Conservation (phyloP, 371 early-diverging fungal genomes). For the Mucor racemosus region DNA sequence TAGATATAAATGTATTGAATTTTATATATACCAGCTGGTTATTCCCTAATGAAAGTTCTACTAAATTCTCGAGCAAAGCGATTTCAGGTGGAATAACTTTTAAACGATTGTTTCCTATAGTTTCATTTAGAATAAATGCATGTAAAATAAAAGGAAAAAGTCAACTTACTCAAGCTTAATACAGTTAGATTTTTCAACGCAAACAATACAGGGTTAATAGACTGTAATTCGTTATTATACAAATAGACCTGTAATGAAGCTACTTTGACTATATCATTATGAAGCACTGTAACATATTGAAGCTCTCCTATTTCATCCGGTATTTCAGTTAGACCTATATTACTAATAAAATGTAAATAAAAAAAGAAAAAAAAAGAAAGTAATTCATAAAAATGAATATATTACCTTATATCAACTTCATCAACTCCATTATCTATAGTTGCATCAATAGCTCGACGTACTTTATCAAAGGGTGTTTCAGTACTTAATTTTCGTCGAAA, state of each 20-base stretch:
- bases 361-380: background rate
- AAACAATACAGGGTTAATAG: slow-evolving; percentile 50
- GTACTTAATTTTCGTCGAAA: slow-evolving; percentile 15
- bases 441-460: slow-evolving; percentile 52
- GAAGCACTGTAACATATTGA: slow-evolving; percentile 54
- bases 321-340: slow-evolving; percentile 52
- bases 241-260: slow-evolving; percentile 58
- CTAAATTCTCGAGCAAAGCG: slow-evolving; percentile 57
- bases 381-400: slow-evolving; percentile 4
- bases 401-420: slow-evolving; percentile 60
- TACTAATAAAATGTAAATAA: slow-evolving; percentile 28
- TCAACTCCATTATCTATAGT: slow-evolving; percentile 60
- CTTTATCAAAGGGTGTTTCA: slow-evolving; percentile 36
- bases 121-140: background rate
- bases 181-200: slow-evolving; percentile 57
- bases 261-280: slow-evolving; percentile 49
- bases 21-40: slow-evolving; percentile 51
- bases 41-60: slow-evolving; percentile 64
- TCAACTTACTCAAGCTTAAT: slow-evolving; percentile 54
- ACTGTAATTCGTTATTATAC: slow-evolving; percentile 48
- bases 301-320: slow-evolving; percentile 60
- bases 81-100: slow-evolving; percentile 58
- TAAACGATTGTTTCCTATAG: slow-evolving; percentile 55
- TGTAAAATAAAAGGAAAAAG: background rate
- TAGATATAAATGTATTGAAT: background rate